Evolutionary conservation across 108 stramenopile species (phyloP).

Genomic region (Skeletonema menzelii): DNA sequence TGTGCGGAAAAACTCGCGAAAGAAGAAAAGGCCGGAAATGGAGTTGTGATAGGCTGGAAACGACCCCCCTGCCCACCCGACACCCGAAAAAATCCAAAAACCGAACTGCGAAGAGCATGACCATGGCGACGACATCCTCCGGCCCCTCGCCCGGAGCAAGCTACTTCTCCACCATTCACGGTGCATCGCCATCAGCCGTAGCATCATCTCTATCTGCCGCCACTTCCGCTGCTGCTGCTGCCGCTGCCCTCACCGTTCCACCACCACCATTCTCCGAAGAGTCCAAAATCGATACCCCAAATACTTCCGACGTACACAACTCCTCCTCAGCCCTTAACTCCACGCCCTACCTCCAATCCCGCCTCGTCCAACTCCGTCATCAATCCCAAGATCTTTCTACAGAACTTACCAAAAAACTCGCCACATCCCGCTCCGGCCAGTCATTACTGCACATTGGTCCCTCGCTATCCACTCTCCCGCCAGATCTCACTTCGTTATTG

Average conservation of each 20-base stretch:
- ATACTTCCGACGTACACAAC: not conserved
- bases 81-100: not conserved
- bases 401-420: slow-evolving; percentile 76
- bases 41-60: no score
- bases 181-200: not conserved
- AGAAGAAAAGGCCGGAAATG: no score
- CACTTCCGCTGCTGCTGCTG: no score
- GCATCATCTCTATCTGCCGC: not conserved
- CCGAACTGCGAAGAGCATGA: not conserved
- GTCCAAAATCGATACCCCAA: not conserved
- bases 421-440: slow-evolving; percentile 84
- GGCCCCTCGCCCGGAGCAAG: not conserved
- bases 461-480: slow-evolving; percentile 70
- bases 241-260: not conserved
- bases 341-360: slow-evolving; percentile 34
- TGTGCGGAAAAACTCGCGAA: no score
- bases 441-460: slow-evolving; percentile 84
- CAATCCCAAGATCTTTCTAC: slow-evolving; percentile 71
- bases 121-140: not conserved
- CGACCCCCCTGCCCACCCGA: not conserved
- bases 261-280: not conserved
- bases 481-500: slow-evolving; percentile 75
- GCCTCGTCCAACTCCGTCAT: slow-evolving; percentile 35
- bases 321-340: slow-evolving; percentile 5
- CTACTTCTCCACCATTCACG: not conserved